Base-by-base conservation (phyloP, 306 rosid genomes). In the Glycine soja region DNA sequence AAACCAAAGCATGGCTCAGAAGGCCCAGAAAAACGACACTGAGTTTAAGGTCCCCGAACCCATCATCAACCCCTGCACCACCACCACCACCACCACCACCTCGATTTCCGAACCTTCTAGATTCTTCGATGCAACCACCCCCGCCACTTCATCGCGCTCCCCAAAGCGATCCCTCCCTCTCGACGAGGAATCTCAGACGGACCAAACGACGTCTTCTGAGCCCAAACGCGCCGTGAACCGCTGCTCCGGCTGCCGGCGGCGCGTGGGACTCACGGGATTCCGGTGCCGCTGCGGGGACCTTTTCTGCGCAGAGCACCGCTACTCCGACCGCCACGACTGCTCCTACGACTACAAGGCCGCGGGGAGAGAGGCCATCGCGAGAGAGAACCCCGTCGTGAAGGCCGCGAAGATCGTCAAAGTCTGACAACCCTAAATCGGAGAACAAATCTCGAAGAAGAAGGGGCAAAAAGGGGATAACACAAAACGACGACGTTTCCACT, bases 251-350 rank as follows among this genome's bases (percentile, higher is more conserved):
- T 96, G 99, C 56, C 87, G 90, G 32, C 78, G 88, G 62, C 84
- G 93, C 78, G 98, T 96, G 19, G 99, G 99, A 0, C 86, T 96
- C 56, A 93, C 98, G 63, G 98, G 99, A 7, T 90, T 96, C 80
- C 87, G 97, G 3, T 96, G 99, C 80, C 96, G 99, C 8, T 96
- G 99, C 70, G 99, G 99, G 0, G 98, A 96, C 7, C 92, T 96
- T 0, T 96, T 93, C 75, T 96, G 99, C 82, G 32, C 91, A 0
- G 93, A 92, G 58, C 99, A 96, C 43, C 92, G 99, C 74, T 96
- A 96, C 82, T 87, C 99, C 64, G 99, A 96, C 78, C 96, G 99
- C 13, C 99, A 96, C 57, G 92, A 87, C n/a, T 96, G 99, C 85
- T 86, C 90, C 82, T 96, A 86, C 81, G 99, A 96, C 54, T 96